Percentiles rank a stretch among this genome's conserved stretches.
Conservation (phyloP, 257 asterid species). For the Eustoma russellianum region DNA sequence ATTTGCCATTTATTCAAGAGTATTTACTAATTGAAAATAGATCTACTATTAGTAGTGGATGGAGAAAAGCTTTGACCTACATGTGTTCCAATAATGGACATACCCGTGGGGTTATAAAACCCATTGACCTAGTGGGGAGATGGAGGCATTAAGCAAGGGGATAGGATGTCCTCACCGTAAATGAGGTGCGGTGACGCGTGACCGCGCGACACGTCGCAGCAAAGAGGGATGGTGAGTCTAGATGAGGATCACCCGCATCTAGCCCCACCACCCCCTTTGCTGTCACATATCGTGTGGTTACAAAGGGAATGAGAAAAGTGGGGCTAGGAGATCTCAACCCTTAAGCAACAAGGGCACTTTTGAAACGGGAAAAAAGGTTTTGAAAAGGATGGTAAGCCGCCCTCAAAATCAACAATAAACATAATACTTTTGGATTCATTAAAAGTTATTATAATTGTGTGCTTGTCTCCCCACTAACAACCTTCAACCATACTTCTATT, state of each 20-base stretch:
- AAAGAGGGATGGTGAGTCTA: no score
- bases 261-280: no score
- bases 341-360: no score
- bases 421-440: constrained; percentile 4
- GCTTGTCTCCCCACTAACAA: constrained; percentile 43
- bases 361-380: constrained; percentile 23
- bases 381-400: constrained; percentile 55
- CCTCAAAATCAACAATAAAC: constrained; percentile 7
- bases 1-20: no score
- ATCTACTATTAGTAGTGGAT: constrained; percentile 2
- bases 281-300: no score
- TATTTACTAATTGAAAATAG: no score
- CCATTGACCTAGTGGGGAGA: constrained; percentile 36
- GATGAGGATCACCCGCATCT: no score
- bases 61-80: constrained; percentile 20
- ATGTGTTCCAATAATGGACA: not conserved
- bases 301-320: no score
- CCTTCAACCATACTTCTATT: constrained; percentile 6
- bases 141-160: constrained; percentile 23
- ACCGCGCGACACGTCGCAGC: no score
- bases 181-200: no score
- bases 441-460: constrained; percentile 12
- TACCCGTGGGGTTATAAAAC: constrained; percentile 27
- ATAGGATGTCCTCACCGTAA: no score
- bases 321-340: no score